Conservation (phyloP, 176 grass and related monocot species). For the Phyllostachys edulis region DNA sequence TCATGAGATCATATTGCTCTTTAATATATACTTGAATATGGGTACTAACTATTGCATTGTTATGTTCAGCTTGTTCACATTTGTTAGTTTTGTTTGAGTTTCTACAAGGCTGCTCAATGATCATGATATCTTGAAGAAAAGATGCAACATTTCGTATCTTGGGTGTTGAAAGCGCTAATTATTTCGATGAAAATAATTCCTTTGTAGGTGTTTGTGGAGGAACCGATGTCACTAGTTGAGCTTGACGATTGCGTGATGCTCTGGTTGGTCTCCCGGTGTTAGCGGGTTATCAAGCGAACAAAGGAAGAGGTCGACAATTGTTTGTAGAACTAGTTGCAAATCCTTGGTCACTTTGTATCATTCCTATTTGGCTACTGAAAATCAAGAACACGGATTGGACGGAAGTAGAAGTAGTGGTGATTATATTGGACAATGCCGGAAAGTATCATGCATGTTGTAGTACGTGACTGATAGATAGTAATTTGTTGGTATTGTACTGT, state of each 20-base stretch:
- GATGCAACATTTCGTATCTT: neutral
- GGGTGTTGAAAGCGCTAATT: neutral
- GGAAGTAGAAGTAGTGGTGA: too few species aligned
- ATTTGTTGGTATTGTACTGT: too few species aligned
- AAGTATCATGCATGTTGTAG: too few species aligned
- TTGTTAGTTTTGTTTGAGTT: neutral
- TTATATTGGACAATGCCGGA: too few species aligned
- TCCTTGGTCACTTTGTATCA: too few species aligned
- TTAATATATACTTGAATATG: neutral
- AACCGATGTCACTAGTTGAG: constrained; percentile 72
- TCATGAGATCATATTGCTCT: neutral
- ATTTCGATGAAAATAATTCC: neutral
- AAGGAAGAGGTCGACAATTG: constrained; percentile 69
- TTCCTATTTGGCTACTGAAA: too few species aligned
- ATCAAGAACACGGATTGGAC: too few species aligned
- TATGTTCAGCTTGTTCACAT: neutral
- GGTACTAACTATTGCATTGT: neutral
- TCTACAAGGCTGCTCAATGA: neutral
- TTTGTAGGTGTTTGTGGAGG: constrained; percentile 61
- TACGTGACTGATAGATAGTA: too few species aligned
- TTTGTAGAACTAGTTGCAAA: constrained; percentile 72
- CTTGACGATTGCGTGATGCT: constrained; percentile 53
- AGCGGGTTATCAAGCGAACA: constrained; percentile 69
- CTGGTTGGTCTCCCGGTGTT: constrained; percentile 66
- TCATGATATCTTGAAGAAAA: neutral